phyloP scores from a whole-genome alignment of 2,329 filamentous ascomycete species.

The Nemania diffusa region DNA sequence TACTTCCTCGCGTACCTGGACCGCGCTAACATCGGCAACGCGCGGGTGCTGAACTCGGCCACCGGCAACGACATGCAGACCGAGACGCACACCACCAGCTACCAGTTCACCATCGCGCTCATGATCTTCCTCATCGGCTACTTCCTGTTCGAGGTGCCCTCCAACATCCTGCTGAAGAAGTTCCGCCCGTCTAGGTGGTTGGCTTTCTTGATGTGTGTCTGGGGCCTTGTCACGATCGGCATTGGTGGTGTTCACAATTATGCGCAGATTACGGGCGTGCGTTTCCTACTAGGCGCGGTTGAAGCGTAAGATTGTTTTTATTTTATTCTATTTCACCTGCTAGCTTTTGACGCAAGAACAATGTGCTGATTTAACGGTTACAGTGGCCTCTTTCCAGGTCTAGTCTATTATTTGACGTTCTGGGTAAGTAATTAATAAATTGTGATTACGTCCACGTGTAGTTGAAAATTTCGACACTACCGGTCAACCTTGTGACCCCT shows the following conservation, averaged over 20 bases:
- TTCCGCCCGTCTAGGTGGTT: conserved; percentile 71
- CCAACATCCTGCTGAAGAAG: conserved; percentile 73
- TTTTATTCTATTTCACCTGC: background rate
- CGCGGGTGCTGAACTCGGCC: conserved; percentile 53
- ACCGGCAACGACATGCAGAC: conserved; percentile 51
- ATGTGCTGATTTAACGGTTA: conserved; percentile 10
- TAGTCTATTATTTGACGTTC: conserved; percentile 75
- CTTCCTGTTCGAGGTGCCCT: conserved; percentile 70
- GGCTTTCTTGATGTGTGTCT: conserved; percentile 72
- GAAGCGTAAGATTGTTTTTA: conserved; percentile 60
- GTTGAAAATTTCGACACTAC: background rate
- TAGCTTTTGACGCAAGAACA: background rate
- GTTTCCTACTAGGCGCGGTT: conserved; percentile 73
- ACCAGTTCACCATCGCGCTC: conserved; percentile 51
- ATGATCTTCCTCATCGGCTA: conserved; percentile 52
- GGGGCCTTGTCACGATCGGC: conserved; percentile 74
- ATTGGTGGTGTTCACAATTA: conserved; percentile 73
- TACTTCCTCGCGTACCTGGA: conserved; percentile 69
- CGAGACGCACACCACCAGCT: conserved; percentile 47
- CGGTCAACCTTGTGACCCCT: background rate
- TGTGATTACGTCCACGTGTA: too few relatives aligned
- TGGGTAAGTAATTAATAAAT: conserved; percentile 58
- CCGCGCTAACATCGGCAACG: conserved; percentile 62
- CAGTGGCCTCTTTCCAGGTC: conserved; percentile 71
- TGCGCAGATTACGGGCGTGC: conserved; percentile 70